Base-by-base conservation (phyloP, 306 rosid genomes). In the Rosa lucieae region DNA sequence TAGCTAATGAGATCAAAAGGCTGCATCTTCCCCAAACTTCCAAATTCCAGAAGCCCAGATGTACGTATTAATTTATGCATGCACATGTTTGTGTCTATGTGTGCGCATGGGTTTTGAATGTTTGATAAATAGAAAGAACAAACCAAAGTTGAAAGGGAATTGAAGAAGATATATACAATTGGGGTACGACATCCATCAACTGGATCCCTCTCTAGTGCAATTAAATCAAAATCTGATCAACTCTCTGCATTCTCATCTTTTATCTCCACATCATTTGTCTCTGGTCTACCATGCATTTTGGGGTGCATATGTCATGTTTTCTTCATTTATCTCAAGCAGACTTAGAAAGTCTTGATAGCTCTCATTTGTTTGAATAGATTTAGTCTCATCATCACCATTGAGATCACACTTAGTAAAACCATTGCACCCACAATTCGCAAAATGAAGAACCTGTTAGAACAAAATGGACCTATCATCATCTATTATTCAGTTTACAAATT, bases 171-270 rank as follows among this genome's bases (percentile, higher is more conserved):
- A 23, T 23, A 23, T 23, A 23, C 26, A 23, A 23, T 23, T 23
- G 26, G 26, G 26, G 26, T 23, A 23, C 26, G 26, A 23, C 26
- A 23, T 23, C 26, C 26, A 23, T 23, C 26, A 23, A 23, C 26
- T 23, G 26, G 26, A 23, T 23, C 26, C 26, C 26, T 23, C 26
- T 23, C 26, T 23, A 67, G 75, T 74, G 21, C 7, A 58, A 80
- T 48, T 77, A 35, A 14, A 66, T 90, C 89, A 9, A 83, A 21
- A 47, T 90, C 94, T 44, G 88, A 75, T 26, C 82, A 69, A 77
- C 81, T 75, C 44, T 55, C 73, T 47, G 23, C 78, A 67, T 29
- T 72, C n/a, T 66, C 23, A 35, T 68, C 70, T 66, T 66, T 66
- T 2, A 32, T 66, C 10, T 66, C 70, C 9, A 66, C 10, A 66